Percentiles rank a stretch among this genome's conserved stretches.
These are phyloP conservation scores for Thuja plicata DNA, from an alignment of 83 land plant species.

Conservation along the genomic window DNA sequence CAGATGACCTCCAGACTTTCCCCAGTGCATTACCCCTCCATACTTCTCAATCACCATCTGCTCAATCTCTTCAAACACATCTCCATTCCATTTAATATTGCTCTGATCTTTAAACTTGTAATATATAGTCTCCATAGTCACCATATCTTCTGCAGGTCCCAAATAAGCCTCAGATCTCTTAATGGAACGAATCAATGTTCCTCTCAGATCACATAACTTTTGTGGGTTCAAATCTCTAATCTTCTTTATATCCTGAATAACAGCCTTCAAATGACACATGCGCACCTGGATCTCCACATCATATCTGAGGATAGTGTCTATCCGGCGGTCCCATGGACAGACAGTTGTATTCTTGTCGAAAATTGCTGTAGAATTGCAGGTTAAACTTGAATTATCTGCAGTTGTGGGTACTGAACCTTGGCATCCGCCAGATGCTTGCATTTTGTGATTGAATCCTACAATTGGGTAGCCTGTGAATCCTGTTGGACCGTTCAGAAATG, in stretches of 20 bases:
- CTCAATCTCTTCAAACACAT: conserved; percentile 32
- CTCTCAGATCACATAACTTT: conserved; percentile 15
- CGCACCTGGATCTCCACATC: conserved; percentile 9
- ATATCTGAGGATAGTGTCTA: neutral
- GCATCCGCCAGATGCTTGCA: conserved; percentile 29
- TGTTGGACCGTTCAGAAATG: neutral
- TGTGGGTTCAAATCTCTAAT: conserved; percentile 12
- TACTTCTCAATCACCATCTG: conserved; percentile 33
- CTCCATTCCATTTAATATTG: conserved; percentile 9
- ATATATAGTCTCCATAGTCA: neutral
- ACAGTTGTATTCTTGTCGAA: neutral
- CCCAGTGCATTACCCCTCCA: conserved; percentile 24
- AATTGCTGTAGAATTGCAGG: neutral
- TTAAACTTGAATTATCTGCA: neutral
- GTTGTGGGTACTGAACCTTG: conserved; percentile 1
- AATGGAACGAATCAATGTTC: conserved; percentile 8
- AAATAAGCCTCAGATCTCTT: conserved; percentile 15
- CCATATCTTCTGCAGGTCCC: conserved; percentile 12
- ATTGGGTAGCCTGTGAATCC: conserved; percentile 30
- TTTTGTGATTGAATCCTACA: conserved; percentile 29
- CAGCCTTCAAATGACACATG: neutral
- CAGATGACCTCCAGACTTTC: conserved; percentile 16
- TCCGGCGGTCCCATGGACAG: conserved; percentile 26
- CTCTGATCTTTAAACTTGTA: neutral
- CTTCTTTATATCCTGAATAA: conserved; percentile 20